Conservation (phyloP, 2,329 filamentous ascomycete species). For the Clonostachys rosea region DNA sequence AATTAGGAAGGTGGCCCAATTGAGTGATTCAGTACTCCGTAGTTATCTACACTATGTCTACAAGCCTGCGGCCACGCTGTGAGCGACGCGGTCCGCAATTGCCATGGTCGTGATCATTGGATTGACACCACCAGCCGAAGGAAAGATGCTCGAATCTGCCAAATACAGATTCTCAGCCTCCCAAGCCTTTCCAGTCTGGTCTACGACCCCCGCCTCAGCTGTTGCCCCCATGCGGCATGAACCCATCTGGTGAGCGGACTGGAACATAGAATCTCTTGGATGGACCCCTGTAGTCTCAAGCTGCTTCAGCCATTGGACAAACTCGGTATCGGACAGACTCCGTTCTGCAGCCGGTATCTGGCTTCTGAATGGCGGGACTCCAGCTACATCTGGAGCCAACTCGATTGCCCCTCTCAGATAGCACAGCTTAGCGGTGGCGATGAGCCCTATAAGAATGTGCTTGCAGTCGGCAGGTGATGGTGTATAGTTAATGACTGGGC, state of each 20-base stretch:
- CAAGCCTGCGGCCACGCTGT: neutral
- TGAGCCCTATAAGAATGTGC: conserved; percentile 65
- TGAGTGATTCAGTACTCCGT: no score
- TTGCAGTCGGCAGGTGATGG: conserved; percentile 67
- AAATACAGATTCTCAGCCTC: conserved; percentile 61
- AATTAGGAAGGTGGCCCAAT: no score
- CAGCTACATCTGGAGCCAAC: conserved; percentile 63
- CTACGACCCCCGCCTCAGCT: conserved; percentile 50
- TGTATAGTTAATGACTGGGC: conserved; percentile 64
- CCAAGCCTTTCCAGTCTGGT: conserved; percentile 58
- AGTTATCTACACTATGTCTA: no score
- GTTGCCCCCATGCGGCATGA: conserved; percentile 65
- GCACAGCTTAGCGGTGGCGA: conserved; percentile 70
- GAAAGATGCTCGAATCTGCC: conserved; percentile 72
- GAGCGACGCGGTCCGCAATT: conserved; percentile 41
- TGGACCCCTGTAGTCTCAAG: conserved; percentile 40
- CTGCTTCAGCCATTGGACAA: conserved; percentile 55
- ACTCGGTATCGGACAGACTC: conserved; percentile 53
- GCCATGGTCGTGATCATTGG: conserved; percentile 79
- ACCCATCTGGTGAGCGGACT: conserved; percentile 80
- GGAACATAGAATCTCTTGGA: conserved; percentile 26
- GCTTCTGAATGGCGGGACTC: conserved; percentile 45
- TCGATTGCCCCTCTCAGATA: conserved; percentile 76
- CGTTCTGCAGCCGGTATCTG: conserved; percentile 14
- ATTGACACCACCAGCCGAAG: conserved; percentile 73